These are phyloP conservation scores for Nemania sp. DNA, from an alignment of 2,329 filamentous ascomycete genomes.

Conservation along the genomic window DNA sequence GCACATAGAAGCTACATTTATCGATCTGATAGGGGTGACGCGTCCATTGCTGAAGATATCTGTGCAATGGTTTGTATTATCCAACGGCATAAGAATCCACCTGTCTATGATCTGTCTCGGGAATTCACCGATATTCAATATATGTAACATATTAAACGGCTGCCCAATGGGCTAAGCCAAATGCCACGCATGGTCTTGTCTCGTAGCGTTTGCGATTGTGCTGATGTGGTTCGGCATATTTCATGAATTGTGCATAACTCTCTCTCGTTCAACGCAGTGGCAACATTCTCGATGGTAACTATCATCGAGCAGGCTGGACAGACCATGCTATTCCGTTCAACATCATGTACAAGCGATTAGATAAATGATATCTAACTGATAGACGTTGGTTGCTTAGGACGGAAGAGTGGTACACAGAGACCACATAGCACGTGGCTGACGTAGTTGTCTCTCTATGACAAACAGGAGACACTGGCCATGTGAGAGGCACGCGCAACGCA, in stretches of 20 bases:
- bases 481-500: no score
- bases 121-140: constrained; percentile 15
- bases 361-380: background rate
- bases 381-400: no score
- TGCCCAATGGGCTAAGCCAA: constrained; percentile 5
- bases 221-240: background rate
- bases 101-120: constrained; percentile 25
- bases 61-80: background rate
- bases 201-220: constrained; percentile 25
- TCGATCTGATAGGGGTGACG: background rate
- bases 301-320: no score
- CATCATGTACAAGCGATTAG: background rate
- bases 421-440: no score
- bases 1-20: background rate
- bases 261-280: no score
- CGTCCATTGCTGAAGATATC: background rate
- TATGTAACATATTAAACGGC: constrained; percentile 13
- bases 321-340: no score
- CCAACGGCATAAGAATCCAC: background rate
- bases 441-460: no score
- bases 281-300: no score
- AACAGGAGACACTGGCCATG: no score
- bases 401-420: no score
- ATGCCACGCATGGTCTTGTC: constrained; percentile 20
- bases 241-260: no score